Conservation (phyloP, 2,329 filamentous ascomycete genomes). For the Cercospora janseana region DNA sequence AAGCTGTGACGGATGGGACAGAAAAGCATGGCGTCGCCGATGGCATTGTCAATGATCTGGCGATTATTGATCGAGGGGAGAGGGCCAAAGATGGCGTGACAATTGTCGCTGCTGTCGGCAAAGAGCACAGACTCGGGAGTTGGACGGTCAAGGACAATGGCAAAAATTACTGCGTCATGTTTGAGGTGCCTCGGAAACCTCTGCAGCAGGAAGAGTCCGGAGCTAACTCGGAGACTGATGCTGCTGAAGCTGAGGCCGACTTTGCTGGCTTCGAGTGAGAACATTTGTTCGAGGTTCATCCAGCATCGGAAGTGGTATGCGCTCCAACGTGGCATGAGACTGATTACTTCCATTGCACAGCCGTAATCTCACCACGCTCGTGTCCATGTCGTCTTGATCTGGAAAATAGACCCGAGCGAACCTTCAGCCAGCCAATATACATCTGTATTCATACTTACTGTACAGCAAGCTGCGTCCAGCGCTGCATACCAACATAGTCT, state of each 20-base stretch:
- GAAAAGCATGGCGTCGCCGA: slow-evolving; percentile 46
- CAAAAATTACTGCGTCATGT: slow-evolving; percentile 82
- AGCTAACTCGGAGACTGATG: background rate
- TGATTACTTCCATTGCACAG: too few relatives aligned
- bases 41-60: slow-evolving; percentile 85
- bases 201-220: slow-evolving; percentile 5
- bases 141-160: slow-evolving; percentile 67
- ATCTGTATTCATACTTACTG: too few relatives aligned
- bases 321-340: too few relatives aligned
- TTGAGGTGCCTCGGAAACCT: slow-evolving; percentile 65
- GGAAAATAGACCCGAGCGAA: too few relatives aligned
- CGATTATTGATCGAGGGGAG: slow-evolving; percentile 80
- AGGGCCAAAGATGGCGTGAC: slow-evolving; percentile 71
- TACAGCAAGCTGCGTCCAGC: too few relatives aligned
- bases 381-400: too few relatives aligned
- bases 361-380: too few relatives aligned
- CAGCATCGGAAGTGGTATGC: too few relatives aligned
- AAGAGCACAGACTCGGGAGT: slow-evolving; percentile 78
- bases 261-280: slow-evolving; percentile 13
- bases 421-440: too few relatives aligned
- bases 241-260: background rate
- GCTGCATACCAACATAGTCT: too few relatives aligned
- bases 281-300: too few relatives aligned
- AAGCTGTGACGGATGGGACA: slow-evolving; percentile 25
- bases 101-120: slow-evolving; percentile 80